Evolutionary conservation across 2,329 filamentous ascomycete genomes (phyloP).

Genomic region (Chaetomiaceae sp.): DNA sequence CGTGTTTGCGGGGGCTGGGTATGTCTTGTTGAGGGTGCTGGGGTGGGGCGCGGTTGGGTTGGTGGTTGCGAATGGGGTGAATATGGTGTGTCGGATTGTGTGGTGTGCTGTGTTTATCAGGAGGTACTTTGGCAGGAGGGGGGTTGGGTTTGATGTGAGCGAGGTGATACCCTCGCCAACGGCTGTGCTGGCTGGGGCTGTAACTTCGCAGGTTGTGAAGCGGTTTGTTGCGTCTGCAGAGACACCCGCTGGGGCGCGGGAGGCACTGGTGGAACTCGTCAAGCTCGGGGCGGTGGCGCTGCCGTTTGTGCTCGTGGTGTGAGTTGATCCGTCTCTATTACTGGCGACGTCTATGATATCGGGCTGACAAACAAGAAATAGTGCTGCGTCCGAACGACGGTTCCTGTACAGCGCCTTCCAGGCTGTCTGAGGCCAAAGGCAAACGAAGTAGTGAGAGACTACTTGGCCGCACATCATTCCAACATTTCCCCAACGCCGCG

Average conservation of each 20-base stretch:
- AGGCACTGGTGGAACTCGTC: constrained; percentile 39
- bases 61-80: constrained; percentile 81
- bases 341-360: constrained; percentile 17
- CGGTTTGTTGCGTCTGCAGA: constrained; percentile 26
- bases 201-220: constrained; percentile 40
- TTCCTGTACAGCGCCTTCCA: constrained; percentile 50
- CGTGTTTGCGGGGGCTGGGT: constrained; percentile 71
- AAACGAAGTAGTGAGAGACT: not conserved
- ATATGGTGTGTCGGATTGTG: constrained; percentile 78
- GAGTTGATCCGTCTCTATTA: constrained; percentile 36
- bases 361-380: constrained; percentile 35
- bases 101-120: constrained; percentile 76
- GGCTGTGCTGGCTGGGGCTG: constrained; percentile 41
- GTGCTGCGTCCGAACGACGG: constrained; percentile 49
- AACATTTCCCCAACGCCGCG: not conserved
- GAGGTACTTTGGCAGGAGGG: constrained; percentile 53
- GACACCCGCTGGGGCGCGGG: constrained; percentile 28
- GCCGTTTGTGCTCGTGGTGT: constrained; percentile 55
- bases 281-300: constrained; percentile 48
- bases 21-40: constrained; percentile 65
- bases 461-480: not conserved
- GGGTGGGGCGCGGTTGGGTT: constrained; percentile 72
- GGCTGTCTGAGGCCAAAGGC: constrained; percentile 36
- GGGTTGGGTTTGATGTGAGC: constrained; percentile 37
- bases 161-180: constrained; percentile 42